Evolutionary conservation across 768 basidiomycete species (phyloP).

Genomic region (Agaricus subrufescens): DNA sequence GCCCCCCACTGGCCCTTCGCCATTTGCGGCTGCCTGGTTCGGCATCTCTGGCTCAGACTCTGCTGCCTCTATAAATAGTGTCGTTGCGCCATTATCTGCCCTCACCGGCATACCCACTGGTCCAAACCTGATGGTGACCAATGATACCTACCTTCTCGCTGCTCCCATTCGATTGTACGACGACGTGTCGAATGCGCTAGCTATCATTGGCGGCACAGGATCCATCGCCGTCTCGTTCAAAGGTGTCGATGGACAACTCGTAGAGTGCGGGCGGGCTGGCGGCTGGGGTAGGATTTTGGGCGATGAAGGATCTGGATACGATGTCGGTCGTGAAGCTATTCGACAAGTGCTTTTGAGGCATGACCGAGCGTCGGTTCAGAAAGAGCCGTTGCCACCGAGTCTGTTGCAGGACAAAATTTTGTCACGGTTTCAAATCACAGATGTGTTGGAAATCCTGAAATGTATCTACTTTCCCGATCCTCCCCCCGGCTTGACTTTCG

Average conservation of each 20-base stretch:
- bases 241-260: conserved; percentile 34
- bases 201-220: conserved; percentile 80
- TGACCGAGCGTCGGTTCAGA: conserved; percentile 44
- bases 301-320: conserved; percentile 80
- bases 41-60: conserved; percentile 83
- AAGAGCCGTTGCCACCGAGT: conserved; percentile 24
- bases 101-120: conserved; percentile 57
- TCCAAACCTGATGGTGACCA: conserved; percentile 56
- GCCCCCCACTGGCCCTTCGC: conserved; percentile 17
- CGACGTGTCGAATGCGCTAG: conserved; percentile 59
- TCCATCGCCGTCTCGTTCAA: conserved; percentile 68
- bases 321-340: conserved; percentile 72
- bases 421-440: conserved; percentile 47
- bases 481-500: conserved; percentile 14
- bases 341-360: conserved; percentile 59
- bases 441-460: conserved; percentile 60
- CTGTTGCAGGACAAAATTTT: conserved; percentile 45
- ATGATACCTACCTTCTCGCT: conserved; percentile 84
- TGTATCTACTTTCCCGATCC: conserved; percentile 64
- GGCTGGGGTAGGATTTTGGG: conserved; percentile 86
- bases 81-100: conserved; percentile 48
- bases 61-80: conserved; percentile 49
- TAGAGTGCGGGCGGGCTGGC: conserved; percentile 66
- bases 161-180: conserved; percentile 63
- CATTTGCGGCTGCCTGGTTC: conserved; percentile 74